Base-by-base conservation (phyloP, 305 asterid genomes). In the Fraxinus ornus region DNA sequence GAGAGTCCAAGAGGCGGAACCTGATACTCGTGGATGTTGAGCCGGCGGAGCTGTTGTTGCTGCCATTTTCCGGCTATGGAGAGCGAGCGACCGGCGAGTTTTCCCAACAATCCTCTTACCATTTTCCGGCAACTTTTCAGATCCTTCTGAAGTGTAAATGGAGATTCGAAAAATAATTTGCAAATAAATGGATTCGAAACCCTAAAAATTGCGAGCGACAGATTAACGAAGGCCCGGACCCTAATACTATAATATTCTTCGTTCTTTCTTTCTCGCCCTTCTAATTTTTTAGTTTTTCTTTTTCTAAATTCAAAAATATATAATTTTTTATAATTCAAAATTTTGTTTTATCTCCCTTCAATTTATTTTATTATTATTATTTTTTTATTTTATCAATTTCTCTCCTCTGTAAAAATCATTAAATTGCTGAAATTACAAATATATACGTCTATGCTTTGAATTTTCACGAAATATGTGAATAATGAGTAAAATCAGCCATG, bases 31-130 rank as follows among this genome's bases (percentile, higher is more conserved):
- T 96, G 98, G 78, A 96, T 89, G 86, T 96, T 96, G 91, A 96
- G 98, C 84, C 98, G 97, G 84, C 98, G 98, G 85, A 96, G 98
- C 92, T 94, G 99, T 64, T 96, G 99, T 82, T 94, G 97, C 85
- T 96, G 98, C 99, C 99, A 96, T 89, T 91, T 93, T 5, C 99
- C 98, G 89, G 98, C 97, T 76, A 89, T 88, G 78, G 97, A 90
- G 66, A 96, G 92, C 41, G 99, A 90, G 77, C 94, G 93, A 76
- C 78, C 78, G 75, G 95, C 97, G 13, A 96, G 90, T 85, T 91
- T 96, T 21, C 95, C 88, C 49, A 96, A 80, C 93, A 94, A 86
- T 84, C 95, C 93, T 86, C 98, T 85, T 83, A 90, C 97, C 98
- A 97, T 94, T 84, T 84, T 70, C 75, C 75, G 10, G 37, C 41